Evolutionary conservation across 306 rosid species (phyloP).

Genomic region (Spatholobus suberectus): DNA sequence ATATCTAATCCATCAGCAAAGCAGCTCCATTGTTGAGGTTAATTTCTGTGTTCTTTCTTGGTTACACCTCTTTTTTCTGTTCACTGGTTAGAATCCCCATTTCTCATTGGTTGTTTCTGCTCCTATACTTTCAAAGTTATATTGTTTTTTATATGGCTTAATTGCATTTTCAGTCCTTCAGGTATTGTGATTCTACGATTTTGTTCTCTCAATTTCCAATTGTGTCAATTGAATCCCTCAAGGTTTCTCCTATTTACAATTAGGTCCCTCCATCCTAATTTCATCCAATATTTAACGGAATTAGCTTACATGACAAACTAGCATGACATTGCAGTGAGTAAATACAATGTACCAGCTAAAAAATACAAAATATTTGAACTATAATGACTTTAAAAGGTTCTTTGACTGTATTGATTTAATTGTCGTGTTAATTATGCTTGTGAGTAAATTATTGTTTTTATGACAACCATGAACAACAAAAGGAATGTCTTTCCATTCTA

Average conservation of each 20-base stretch:
- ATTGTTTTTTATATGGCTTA: neutral
- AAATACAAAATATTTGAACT: neutral
- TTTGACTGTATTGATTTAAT: neutral
- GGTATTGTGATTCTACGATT: neutral
- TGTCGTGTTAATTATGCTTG: neutral
- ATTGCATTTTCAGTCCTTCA: neutral
- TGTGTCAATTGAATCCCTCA: neutral
- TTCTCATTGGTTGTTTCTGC: neutral
- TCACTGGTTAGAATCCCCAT: neutral
- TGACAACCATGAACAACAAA: neutral
- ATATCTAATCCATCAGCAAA: slow-evolving; percentile 80
- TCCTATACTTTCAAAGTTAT: neutral
- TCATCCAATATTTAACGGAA: neutral
- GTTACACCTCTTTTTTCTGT: neutral
- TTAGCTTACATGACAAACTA: too few relatives aligned
- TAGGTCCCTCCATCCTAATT: neutral
- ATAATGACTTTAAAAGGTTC: neutral
- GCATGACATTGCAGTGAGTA: neutral
- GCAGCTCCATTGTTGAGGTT: slow-evolving; percentile 81
- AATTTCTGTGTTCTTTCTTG: slow-evolving; percentile 19
- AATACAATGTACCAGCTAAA: neutral
- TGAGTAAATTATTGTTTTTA: neutral
- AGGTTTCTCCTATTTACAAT: neutral
- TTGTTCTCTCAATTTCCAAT: neutral
- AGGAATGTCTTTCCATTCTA: neutral